phyloP scores from a whole-genome alignment of 2,329 filamentous ascomycete genomes.

The Botrytis tulipae region DNA sequence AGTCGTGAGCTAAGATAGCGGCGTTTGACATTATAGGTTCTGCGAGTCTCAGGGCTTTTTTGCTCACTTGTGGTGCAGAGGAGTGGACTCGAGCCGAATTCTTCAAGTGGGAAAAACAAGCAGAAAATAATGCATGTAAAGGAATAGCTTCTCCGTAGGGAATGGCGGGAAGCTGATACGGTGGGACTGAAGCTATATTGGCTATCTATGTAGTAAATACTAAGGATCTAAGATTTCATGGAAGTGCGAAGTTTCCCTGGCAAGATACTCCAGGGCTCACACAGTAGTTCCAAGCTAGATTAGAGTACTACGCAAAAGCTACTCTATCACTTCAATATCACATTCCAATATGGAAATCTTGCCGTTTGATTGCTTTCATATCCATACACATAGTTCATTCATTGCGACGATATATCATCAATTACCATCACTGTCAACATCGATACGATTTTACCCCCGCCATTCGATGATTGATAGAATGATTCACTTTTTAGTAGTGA shows the following conservation, averaged over 20 bases:
- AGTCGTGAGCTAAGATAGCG: not conserved
- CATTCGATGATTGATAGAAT: not conserved
- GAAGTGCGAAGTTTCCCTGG: not conserved
- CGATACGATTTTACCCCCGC: not conserved
- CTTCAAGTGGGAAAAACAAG: no score
- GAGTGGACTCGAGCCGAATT: no score
- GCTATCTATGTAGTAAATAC: no score
- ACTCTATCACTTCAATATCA: not conserved
- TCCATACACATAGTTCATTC: not conserved
- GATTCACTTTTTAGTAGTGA: not conserved
- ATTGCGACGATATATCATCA: not conserved
- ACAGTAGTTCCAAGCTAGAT: not conserved
- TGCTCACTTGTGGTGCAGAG: no score
- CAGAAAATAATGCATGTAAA: no score
- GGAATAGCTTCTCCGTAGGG: no score
- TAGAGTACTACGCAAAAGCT: not conserved
- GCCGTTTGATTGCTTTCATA: not conserved
- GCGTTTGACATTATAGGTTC: no score
- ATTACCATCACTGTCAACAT: not conserved
- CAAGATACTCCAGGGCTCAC: not conserved
- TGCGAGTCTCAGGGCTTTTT: no score
- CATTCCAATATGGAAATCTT: not conserved
- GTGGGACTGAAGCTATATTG: no score
- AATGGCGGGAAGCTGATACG: no score
- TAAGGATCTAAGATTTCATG: no score